Evolutionary conservation across 768 basidiomycete species (phyloP).

Genomic region (Sporobolomyces roseus): DNA sequence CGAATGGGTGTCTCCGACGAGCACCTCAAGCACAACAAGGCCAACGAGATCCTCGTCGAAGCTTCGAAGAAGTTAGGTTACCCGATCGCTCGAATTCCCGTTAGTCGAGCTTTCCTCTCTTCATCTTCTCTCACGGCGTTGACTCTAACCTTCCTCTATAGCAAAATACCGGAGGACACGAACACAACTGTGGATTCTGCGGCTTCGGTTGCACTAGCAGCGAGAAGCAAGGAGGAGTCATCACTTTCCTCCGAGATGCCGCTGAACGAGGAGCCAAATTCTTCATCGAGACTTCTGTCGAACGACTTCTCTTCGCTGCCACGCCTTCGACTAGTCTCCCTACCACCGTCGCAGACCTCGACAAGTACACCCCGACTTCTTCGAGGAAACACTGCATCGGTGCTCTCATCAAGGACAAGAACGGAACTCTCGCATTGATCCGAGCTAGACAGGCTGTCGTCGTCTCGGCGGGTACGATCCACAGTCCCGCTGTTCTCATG

Average conservation of each 20-base stretch:
- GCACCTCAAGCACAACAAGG: conserved; percentile 38
- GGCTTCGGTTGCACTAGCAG: conserved; percentile 38
- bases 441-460: conserved; percentile 40
- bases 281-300: conserved; percentile 32
- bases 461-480: conserved; percentile 44
- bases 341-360: conserved; percentile 10
- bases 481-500: conserved; percentile 45
- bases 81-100: conserved; percentile 26
- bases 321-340: neutral
- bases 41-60: conserved; percentile 32
- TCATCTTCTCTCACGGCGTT: neutral
- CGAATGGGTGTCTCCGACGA: conserved; percentile 43
- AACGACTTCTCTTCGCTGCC: conserved; percentile 38
- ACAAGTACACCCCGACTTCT: conserved; percentile 20
- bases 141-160: neutral
- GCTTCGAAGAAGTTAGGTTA: conserved; percentile 32
- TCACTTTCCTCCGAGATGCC: conserved; percentile 40
- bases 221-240: conserved; percentile 41
- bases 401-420: conserved; percentile 26
- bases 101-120: neutral
- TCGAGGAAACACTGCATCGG: conserved; percentile 37
- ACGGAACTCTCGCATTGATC: conserved; percentile 27
- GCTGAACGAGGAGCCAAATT: conserved; percentile 38
- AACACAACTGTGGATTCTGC: conserved; percentile 42
- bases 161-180: conserved; percentile 42